Evolutionary conservation across 208 protist genomes (phyloP), one percentile per base, ranked within the genome.

Genomic region (Leishmania turanica): DNA sequence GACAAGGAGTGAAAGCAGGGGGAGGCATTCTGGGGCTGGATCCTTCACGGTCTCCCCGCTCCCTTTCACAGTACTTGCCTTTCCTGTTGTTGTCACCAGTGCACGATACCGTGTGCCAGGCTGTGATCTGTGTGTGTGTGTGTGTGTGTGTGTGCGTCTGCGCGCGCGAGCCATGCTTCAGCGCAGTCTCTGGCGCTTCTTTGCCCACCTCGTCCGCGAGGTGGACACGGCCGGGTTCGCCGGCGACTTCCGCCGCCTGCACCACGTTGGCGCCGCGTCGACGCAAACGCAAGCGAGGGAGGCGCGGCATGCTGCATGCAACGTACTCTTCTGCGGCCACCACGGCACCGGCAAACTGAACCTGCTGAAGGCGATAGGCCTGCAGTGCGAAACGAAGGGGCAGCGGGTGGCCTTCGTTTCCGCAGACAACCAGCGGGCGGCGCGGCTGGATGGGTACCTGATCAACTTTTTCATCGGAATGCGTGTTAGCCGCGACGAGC

Each of bases 261-360:
- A 77, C 27, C 85, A 95, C 79, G 87, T 91, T 27, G 78, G 73
- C 7, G 70, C 82, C 0, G 75, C 87, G 24, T 78, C 70, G 15
- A 95, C 89, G 6, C 87, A 90, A 77, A 70, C 79, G 31, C 84
- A 88, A 19, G 91, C 89, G 3, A 65, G 69, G 3, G 87, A 87
- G 47, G 85, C 89, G 1, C 19, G 93, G 19, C 72, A 77, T 15
- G 64, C 74, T 0, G 81, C 87, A 27, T 49, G 85, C 60, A 98
- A 98, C 80, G 82, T 91, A 4, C 86, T 98, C 42, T 88, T 95
- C 71, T 96, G 93, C 65, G 95, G 95, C 65, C 90, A 91, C 78
- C 75, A 93, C 83, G 76, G 87, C 74, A 98, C 93, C 2, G 95
- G 95, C 6, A 98, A 98, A 73, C 86, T 96, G 56, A 96, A 92